Conservation (phyloP, 805 yeast genomes). For the Tetrapisispora pingtungensis region DNA sequence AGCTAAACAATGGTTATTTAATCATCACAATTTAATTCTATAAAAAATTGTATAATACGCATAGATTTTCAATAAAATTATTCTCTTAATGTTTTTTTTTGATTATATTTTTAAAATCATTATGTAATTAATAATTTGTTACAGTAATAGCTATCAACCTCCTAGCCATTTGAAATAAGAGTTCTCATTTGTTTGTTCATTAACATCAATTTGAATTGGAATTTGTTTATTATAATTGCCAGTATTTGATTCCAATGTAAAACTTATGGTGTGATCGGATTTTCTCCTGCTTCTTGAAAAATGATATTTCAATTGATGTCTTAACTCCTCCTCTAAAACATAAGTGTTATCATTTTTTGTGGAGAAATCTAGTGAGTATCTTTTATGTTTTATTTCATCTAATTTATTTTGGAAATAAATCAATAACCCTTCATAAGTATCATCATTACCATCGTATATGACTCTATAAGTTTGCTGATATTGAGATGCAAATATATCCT, state of each 20-base stretch:
- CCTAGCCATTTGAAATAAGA: constrained; percentile 10
- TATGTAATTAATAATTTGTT: too few species aligned
- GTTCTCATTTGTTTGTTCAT: constrained; percentile 18
- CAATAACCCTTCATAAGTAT: constrained; percentile 8
- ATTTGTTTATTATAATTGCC: constrained; percentile 16
- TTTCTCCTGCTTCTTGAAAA: constrained; percentile 19
- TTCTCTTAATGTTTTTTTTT: background rate
- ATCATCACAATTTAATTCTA: background rate
- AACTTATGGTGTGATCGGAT: constrained; percentile 21
- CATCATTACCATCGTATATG: constrained; percentile 28
- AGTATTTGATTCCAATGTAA: constrained; percentile 19
- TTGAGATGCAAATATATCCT: constrained; percentile 63
- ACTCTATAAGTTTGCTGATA: constrained; percentile 48
- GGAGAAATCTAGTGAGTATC: background rate
- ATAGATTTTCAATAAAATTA: background rate
- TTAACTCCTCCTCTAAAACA: background rate
- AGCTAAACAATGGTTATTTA: background rate
- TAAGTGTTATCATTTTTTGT: background rate
- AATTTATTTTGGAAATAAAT: background rate
- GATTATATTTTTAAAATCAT: too few species aligned
- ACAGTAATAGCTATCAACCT: background rate
- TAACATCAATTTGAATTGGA: constrained; percentile 15
- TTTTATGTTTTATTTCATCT: background rate
- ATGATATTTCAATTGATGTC: background rate
- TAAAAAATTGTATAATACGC: background rate